Conservation (phyloP, 768 basidiomycete genomes). For the Phaeotremella skinneri region DNA sequence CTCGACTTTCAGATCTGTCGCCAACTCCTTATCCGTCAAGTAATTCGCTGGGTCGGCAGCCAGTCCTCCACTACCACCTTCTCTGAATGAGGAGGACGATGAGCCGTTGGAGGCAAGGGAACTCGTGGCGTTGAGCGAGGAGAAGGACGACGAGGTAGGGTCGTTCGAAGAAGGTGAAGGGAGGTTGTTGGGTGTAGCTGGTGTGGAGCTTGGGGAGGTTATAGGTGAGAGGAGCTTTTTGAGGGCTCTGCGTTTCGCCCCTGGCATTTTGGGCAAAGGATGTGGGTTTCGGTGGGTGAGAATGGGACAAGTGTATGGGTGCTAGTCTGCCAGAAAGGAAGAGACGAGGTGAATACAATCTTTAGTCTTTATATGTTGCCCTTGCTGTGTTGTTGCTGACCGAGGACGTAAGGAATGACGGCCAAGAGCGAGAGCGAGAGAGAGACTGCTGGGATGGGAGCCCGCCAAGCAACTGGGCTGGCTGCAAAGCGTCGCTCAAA, state of each 20-base stretch:
- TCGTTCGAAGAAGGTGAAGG: slow-evolving; percentile 1
- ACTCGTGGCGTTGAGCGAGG: background rate
- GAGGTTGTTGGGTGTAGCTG: background rate
- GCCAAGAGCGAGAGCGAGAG: no score
- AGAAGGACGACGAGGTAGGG: slow-evolving; percentile 1
- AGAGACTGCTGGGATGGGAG: no score
- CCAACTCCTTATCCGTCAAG: slow-evolving; percentile 8
- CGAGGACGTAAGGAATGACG: no score
- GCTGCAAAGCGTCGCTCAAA: no score
- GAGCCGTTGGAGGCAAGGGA: slow-evolving; percentile 8
- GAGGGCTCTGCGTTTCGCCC: slow-evolving; percentile 47
- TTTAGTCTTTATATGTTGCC: no score
- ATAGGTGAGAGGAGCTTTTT: slow-evolving; percentile 48
- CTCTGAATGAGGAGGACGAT: background rate
- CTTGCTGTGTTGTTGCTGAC: no score
- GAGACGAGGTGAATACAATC: no score
- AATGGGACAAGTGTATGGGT: background rate
- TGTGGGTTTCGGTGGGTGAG: background rate
- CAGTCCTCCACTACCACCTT: background rate
- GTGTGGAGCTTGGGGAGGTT: slow-evolving; percentile 1
- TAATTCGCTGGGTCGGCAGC: slow-evolving; percentile 8
- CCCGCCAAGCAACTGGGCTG: no score
- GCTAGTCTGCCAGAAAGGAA: no score
- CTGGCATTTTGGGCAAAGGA: slow-evolving; percentile 35
- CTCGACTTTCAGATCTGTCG: slow-evolving; percentile 19